Percentiles rank a stretch among this genome's conserved stretches.
These are phyloP conservation scores for Botrytis hyacinthi DNA, from an alignment of 2,329 filamentous ascomycete genomes.

Conservation along the genomic window DNA sequence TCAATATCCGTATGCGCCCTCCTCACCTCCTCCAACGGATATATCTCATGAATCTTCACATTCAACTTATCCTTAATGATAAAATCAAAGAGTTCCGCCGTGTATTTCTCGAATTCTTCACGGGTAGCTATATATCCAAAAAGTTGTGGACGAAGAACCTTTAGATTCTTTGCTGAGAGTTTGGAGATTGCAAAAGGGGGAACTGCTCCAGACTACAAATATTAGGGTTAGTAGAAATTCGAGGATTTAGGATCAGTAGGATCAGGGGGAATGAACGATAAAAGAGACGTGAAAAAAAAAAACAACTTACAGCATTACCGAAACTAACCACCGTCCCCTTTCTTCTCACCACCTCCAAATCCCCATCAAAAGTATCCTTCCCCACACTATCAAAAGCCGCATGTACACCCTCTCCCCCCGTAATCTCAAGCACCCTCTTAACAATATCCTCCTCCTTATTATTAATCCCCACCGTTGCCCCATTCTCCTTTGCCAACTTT, in stretches of 20 bases:
- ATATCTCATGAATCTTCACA: constrained; percentile 72
- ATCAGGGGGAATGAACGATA: background rate
- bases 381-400: constrained; percentile 88
- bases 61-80: constrained; percentile 68
- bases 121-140: constrained; percentile 67
- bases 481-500: constrained; percentile 64
- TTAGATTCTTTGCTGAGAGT: constrained; percentile 72
- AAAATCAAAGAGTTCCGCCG: constrained; percentile 69
- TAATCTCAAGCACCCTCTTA: constrained; percentile 64
- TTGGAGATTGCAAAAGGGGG: constrained; percentile 59
- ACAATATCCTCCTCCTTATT: constrained; percentile 61
- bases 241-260: too few species aligned
- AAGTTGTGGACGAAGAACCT: constrained; percentile 70
- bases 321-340: constrained; percentile 79
- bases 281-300: accelerated
- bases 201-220: constrained; percentile 47
- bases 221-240: background rate
- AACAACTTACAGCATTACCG: constrained; percentile 67
- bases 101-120: constrained; percentile 70
- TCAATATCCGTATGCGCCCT: constrained; percentile 77
- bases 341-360: constrained; percentile 68
- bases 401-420: constrained; percentile 67
- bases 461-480: constrained; percentile 70
- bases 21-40: constrained; percentile 70
- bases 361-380: constrained; percentile 78